phyloP scores from a whole-genome alignment of 1,284 basidiomycete species.

The Neonothopanus nambi region DNA sequence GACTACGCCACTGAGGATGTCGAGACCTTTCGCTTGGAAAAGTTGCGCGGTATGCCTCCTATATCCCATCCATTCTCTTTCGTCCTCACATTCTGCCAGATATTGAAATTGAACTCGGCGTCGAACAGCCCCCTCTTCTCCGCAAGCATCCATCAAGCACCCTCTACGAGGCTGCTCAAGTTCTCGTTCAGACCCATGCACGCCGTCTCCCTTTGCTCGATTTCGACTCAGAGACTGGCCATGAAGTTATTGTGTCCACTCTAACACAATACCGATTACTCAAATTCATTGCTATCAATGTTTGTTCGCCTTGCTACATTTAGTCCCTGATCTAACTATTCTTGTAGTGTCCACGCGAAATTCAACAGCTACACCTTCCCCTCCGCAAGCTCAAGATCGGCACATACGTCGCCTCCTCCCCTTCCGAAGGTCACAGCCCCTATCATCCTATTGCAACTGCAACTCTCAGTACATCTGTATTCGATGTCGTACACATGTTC shows the following conservation, averaged over 20 bases:
- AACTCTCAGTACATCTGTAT: slow-evolving; percentile 89
- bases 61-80: slow-evolving; percentile 18
- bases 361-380: slow-evolving; percentile 73
- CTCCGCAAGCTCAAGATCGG: slow-evolving; percentile 91
- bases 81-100: slow-evolving; percentile 48
- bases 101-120: slow-evolving; percentile 91
- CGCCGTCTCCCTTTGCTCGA: slow-evolving; percentile 94
- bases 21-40: slow-evolving; percentile 91
- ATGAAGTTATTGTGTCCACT: slow-evolving; percentile 95
- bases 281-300: slow-evolving; percentile 99
- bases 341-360: slow-evolving; percentile 69
- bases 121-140: slow-evolving; percentile 89
- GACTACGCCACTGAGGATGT: slow-evolving; percentile 90
- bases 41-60: slow-evolving; percentile 69
- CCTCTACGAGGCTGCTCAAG: slow-evolving; percentile 88
- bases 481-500: slow-evolving; percentile 99
- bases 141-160: slow-evolving; percentile 88
- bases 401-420: slow-evolving; percentile 73
- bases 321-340: slow-evolving; percentile 12
- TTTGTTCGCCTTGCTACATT: slow-evolving; percentile 39
- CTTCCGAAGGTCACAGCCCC: slow-evolving; percentile 57
- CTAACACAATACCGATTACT: slow-evolving; percentile 97
- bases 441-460: slow-evolving; percentile 93
- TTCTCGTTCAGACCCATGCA: slow-evolving; percentile 94
- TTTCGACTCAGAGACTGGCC: slow-evolving; percentile 89